phyloP scores from a whole-genome alignment of 1,284 basidiomycete genomes.

The Dichomitus squalens region DNA sequence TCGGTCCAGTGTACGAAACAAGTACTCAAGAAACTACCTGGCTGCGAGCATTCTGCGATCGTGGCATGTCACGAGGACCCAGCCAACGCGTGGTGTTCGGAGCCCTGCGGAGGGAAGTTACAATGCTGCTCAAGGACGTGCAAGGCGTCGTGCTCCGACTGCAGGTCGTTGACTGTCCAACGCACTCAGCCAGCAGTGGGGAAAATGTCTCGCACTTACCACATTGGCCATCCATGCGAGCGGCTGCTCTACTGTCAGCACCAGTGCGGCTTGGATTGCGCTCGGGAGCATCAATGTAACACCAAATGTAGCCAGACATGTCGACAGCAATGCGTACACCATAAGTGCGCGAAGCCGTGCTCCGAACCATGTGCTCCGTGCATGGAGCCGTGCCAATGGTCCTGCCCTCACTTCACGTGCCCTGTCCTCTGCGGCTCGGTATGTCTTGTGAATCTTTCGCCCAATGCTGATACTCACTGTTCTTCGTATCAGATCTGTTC shows the following conservation, averaged over 20 bases:
- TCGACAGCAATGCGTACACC: slow-evolving; percentile 54
- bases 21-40: slow-evolving; percentile 50
- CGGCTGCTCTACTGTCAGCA: slow-evolving; percentile 62
- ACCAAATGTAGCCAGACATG: slow-evolving; percentile 49
- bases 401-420: slow-evolving; percentile 57
- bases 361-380: slow-evolving; percentile 64
- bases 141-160: slow-evolving; percentile 49
- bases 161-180: slow-evolving; percentile 39
- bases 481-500: slow-evolving; percentile 55
- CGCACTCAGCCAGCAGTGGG: background rate
- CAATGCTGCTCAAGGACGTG: slow-evolving; percentile 61
- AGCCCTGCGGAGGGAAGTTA: slow-evolving; percentile 46
- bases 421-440: slow-evolving; percentile 74
- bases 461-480: background rate
- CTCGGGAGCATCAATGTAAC: slow-evolving; percentile 51
- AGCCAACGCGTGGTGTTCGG: slow-evolving; percentile 40
- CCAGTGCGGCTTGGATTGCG: slow-evolving; percentile 52
- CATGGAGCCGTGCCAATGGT: slow-evolving; percentile 59
- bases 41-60: slow-evolving; percentile 57
- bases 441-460: slow-evolving; percentile 29
- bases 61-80: slow-evolving; percentile 52
- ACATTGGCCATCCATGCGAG: slow-evolving; percentile 54
- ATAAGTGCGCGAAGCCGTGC: slow-evolving; percentile 54
- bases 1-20: slow-evolving; percentile 46
- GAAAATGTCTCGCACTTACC: slow-evolving; percentile 36